phyloP scores from a whole-genome alignment of 257 asterid genomes.

The Avicennia marina region DNA sequence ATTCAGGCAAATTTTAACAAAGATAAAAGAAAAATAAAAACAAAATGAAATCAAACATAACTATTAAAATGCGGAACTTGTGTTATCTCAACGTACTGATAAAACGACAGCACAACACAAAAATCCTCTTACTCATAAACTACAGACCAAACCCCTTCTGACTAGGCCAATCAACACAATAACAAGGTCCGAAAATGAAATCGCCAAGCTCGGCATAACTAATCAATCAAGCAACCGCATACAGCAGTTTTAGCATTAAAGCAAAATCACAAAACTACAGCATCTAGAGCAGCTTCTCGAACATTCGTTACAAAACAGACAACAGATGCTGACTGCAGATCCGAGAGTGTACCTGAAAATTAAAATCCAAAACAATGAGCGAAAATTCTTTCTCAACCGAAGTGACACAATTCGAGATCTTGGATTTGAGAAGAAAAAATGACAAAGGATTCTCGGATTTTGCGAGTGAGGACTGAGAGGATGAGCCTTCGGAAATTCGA shows the following conservation, averaged over 20 bases:
- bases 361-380: constrained; percentile 11
- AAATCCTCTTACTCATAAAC: too few relatives aligned
- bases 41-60: constrained; percentile 5
- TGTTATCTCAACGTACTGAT: not conserved
- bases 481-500: too few relatives aligned
- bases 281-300: not conserved
- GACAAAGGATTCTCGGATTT: not conserved
- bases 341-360: constrained; percentile 26
- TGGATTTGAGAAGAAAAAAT: constrained; percentile 2
- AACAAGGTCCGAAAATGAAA: not conserved
- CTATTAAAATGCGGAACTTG: not conserved
- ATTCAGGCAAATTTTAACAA: too few relatives aligned
- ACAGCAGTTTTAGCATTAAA: not conserved
- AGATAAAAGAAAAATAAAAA: not conserved
- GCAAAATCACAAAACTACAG: not conserved
- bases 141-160: too few relatives aligned
- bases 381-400: not conserved
- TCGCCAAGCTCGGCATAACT: too few relatives aligned
- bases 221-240: not conserved
- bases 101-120: not conserved
- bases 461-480: constrained; percentile 9
- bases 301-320: not conserved
- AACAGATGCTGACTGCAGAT: constrained; percentile 11
- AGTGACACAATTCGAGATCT: constrained; percentile 4
- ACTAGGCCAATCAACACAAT: not conserved